These are phyloP conservation scores for Aspergillus cristatus DNA, from an alignment of 495 filamentous ascomycete species.

Conservation along the genomic window DNA sequence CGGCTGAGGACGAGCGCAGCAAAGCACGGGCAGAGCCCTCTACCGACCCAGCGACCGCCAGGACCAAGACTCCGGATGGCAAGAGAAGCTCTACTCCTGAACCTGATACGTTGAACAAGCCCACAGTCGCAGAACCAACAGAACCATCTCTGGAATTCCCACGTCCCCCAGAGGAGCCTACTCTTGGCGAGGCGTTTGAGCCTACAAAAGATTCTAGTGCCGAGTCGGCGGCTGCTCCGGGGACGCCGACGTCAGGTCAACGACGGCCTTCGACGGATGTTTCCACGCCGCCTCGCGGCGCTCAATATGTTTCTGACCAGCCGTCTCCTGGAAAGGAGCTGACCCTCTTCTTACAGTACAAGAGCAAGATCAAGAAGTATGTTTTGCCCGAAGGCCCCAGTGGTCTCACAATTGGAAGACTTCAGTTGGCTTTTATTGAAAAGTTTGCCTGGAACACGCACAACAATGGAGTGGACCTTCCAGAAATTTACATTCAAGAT, in stretches of 20 bases:
- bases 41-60: constrained; percentile 29
- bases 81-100: constrained; percentile 21
- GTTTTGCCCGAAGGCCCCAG: constrained; percentile 74
- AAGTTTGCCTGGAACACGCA: constrained; percentile 99
- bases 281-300: constrained; percentile 31
- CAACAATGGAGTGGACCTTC: constrained; percentile 83
- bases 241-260: constrained; percentile 25
- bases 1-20: constrained; percentile 30
- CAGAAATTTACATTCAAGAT: constrained; percentile 97
- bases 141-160: constrained; percentile 21
- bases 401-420: constrained; percentile 71
- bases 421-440: constrained; percentile 97
- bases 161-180: constrained; percentile 23
- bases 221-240: constrained; percentile 19
- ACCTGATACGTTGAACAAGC: constrained; percentile 13
- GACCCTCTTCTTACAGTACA: constrained; percentile 95
- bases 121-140: constrained; percentile 10
- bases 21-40: constrained; percentile 20
- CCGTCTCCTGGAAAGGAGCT: constrained; percentile 78
- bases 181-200: constrained; percentile 30
- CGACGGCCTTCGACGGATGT: constrained; percentile 16
- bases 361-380: constrained; percentile 93
- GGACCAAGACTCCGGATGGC: constrained; percentile 49
- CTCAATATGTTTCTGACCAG: constrained; percentile 56
- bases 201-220: constrained; percentile 42